Evolutionary conservation across 1,284 basidiomycete genomes (phyloP), one percentile per base, ranked within the genome.

Genomic region (Pseudozyma thailandica): DNA sequence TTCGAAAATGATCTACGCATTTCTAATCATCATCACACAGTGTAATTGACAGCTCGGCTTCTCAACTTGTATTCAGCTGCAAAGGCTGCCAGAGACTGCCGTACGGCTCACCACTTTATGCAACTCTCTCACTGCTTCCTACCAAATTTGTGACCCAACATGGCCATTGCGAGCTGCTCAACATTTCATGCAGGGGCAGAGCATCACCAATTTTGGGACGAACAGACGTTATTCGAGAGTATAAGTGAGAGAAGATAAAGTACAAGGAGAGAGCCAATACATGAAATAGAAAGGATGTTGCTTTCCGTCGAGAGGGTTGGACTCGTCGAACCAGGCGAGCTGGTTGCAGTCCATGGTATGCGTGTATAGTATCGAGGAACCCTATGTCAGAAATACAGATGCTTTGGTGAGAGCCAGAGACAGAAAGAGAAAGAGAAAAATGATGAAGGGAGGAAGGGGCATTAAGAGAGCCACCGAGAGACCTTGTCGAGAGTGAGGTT

Each of bases 291-390:
- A n/a, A 25, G 12, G 16, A 50, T 21, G 39, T 39, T 59, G 56
- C 56, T 39, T 56, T 59, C 57, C 63, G 52, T 51, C 48, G 10
- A 21, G 9, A 41, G 39, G 9, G 4, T 41, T 23, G 39, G 39
- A 23, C 39, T 23, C 16, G 15, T 41, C 20, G 4, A 26, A 56
- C 21, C 35, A 53, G 53, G 25, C 20, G 42, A 31, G 52, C 48
- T 42, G 33, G 25, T 35, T 43, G 35, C 25, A 43, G 46, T 28
- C 33, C 38, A 25, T 55, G 47, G 51, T 54, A 66, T 66, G 47
- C 63, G 63, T 66, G 52, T 66, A 60, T 68, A 31, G 45, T 61
- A 68, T 51, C 56, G 52, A 46, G 35, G 18, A 16, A 47, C 49
- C 58, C 54, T 15, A 33, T 20, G 25, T 48, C 39, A 49, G 50